Base-by-base conservation (phyloP, 345 rosid species). In the Gossypium sturtianum region DNA sequence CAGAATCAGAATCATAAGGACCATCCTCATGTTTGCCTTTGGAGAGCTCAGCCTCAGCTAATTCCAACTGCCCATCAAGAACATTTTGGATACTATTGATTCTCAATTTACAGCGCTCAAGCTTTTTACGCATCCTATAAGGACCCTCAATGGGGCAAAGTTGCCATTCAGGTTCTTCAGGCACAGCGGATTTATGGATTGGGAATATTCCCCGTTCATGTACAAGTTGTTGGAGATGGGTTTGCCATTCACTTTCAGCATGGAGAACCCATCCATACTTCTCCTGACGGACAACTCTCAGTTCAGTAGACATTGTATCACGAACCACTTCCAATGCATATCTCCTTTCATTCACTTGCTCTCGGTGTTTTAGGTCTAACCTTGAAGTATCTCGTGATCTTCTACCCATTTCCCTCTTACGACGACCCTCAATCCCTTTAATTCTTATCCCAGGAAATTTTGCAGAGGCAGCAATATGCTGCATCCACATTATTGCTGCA, bases 221-320 rank as follows among this genome's bases (percentile, higher is more conserved):
- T 53, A 96, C 91, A 84, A 96, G 94, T 82, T 96, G 97, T 82
- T 90, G 98, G 71, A 96, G 93, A 82, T 90, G 97, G 25, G 88
- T 93, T 80, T 96, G 94, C 99, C 99, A 96, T 86, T 90, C 97
- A 52, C 99, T 96, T 83, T 96, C 99, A 71, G 99, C 99, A 84
- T 96, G 98, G 58, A 96, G 97, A 83, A 96, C 91, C 99, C 99
- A 96, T 65, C 99, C 99, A 82, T 96, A 96, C 83, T 96, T 96
- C 80, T 93, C 97, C 86, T 96, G 99, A 74, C 98, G 94, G 72
- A 96, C 94, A 84, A 96, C 97, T 84, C 99, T 90, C 71, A 96
- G 85, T 85, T 96, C 99, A 49, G 99, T 90, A 76, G 99, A 88
- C 99, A 96, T 93, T 68, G 87, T 86, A 84, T 93, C 99, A 65